These are phyloP conservation scores for Artemisia tridentata DNA, from an alignment of 129 eudicot species.

Conservation along the genomic window DNA sequence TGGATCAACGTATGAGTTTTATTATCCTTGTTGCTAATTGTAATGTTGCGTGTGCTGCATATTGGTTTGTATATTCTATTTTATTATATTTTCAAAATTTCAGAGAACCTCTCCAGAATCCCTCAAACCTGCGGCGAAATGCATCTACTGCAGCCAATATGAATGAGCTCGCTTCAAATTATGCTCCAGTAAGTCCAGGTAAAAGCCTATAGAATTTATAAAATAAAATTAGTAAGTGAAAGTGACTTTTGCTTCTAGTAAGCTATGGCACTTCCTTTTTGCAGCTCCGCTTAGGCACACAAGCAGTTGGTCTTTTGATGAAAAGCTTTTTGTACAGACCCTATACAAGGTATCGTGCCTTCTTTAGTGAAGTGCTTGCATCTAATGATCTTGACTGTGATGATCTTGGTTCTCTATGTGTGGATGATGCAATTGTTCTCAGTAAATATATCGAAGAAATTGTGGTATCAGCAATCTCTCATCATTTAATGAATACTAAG, in stretches of 20 bases:
- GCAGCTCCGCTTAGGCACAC: conserved; percentile 73
- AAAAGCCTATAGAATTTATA: neutral
- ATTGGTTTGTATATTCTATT: neutral
- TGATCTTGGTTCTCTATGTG: conserved; percentile 71
- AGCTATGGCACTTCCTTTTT: conserved; percentile 24
- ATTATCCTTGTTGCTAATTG: neutral
- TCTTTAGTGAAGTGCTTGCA: conserved; percentile 67
- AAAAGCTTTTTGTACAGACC: conserved; percentile 78
- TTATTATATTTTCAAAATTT: conserved; percentile 20
- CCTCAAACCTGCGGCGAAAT: conserved; percentile 66
- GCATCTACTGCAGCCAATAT: conserved; percentile 76
- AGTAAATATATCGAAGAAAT: conserved; percentile 81
- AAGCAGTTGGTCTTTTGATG: conserved; percentile 82
- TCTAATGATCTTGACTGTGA: conserved; percentile 92
- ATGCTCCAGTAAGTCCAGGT: conserved; percentile 61
- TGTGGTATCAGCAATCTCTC: conserved; percentile 88
- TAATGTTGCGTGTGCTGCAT: neutral
- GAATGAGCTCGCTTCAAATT: conserved; percentile 44
- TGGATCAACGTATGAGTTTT: conserved; percentile 49
- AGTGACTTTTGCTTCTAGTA: conserved; percentile 1
- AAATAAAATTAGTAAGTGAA: neutral
- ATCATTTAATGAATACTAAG: conserved; percentile 60
- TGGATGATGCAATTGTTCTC: conserved; percentile 64
- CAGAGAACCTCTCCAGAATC: conserved; percentile 49
- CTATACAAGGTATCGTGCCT: conserved; percentile 69